Evolutionary conservation across 192 early-diverging fungal genomes (phyloP).

Genomic region (Geranomyces variabilis): DNA sequence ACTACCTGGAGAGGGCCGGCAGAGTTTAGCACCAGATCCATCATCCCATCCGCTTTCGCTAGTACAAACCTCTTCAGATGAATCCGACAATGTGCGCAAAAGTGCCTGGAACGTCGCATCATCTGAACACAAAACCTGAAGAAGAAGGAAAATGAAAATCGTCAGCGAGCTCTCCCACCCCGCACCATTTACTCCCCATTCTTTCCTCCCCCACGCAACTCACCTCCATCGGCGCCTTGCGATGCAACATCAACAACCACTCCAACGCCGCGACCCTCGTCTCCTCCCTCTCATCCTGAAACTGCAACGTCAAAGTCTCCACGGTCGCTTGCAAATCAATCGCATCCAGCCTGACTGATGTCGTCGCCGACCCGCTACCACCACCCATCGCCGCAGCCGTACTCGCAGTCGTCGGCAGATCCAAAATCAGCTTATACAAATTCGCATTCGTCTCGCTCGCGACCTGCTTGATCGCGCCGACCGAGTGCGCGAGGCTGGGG

Average conservation of each 20-base stretch:
- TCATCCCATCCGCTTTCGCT: background rate
- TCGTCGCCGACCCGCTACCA: background rate
- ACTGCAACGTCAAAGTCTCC: slow-evolving; percentile 73
- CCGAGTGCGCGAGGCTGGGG: slow-evolving; percentile 82
- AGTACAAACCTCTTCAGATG: slow-evolving; percentile 81
- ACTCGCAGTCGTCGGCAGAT: slow-evolving; percentile 37
- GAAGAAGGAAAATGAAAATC: background rate
- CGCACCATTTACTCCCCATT: background rate
- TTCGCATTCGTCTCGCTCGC: slow-evolving; percentile 83
- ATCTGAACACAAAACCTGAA: slow-evolving; percentile 82
- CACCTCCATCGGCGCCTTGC: slow-evolving; percentile 82
- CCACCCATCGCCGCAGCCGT: background rate
- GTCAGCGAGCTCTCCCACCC: background rate
- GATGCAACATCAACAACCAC: slow-evolving; percentile 97
- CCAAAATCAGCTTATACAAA: slow-evolving; percentile 76
- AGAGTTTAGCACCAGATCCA: background rate
- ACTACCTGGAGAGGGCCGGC: slow-evolving; percentile 61
- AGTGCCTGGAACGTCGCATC: slow-evolving; percentile 85
- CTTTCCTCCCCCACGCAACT: background rate
- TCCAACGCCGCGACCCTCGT: slow-evolving; percentile 90
- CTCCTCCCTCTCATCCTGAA: slow-evolving; percentile 88
- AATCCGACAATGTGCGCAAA: slow-evolving; percentile 89
- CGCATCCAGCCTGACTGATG: background rate
- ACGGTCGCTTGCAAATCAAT: slow-evolving; percentile 89
- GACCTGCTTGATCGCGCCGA: slow-evolving; percentile 50